Conservation (phyloP, 1,284 basidiomycete genomes). For the Apiotrichum gracile region DNA sequence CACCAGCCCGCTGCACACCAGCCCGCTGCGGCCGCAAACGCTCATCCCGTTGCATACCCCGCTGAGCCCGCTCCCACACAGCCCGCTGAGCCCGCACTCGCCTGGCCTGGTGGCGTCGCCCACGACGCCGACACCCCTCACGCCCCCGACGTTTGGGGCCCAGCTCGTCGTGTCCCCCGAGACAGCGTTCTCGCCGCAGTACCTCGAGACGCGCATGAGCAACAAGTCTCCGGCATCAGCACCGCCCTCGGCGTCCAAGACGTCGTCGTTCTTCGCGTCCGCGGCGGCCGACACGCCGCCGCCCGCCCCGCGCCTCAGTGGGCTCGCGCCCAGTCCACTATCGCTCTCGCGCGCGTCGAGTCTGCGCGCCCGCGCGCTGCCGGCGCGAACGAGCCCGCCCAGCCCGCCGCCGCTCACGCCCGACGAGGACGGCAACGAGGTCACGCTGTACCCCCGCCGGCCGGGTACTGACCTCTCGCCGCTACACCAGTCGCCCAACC, state of each 20-base stretch:
- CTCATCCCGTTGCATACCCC: too few relatives aligned
- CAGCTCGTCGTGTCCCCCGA: not conserved
- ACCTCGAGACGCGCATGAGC: too few relatives aligned
- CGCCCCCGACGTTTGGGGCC: too few relatives aligned
- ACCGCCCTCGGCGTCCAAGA: slow-evolving; percentile 13
- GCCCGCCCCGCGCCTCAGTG: slow-evolving; percentile 22
- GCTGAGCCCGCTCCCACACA: too few relatives aligned
- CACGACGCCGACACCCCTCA: not conserved
- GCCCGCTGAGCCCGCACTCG: too few relatives aligned
- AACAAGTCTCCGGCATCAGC: not conserved
- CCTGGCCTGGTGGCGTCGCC: not conserved
- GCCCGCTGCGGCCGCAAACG: too few relatives aligned
- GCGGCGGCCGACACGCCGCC: slow-evolving; percentile 23
- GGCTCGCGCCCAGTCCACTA: slow-evolving; percentile 28
- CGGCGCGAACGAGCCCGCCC: slow-evolving; percentile 5
- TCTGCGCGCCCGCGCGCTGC: slow-evolving; percentile 17
- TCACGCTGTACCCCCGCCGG: not conserved
- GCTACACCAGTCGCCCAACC: slow-evolving; percentile 37
- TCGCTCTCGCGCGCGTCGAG: slow-evolving; percentile 36
- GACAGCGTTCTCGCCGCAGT: not conserved
- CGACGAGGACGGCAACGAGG: not conserved
- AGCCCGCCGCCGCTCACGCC: slow-evolving; percentile 7
- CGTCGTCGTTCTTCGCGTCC: slow-evolving; percentile 40
- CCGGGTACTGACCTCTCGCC: slow-evolving; percentile 25
- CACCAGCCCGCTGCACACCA: too few relatives aligned